phyloP scores from a whole-genome alignment of 805 yeast genomes.

The Saccharomyces eubayanus region DNA sequence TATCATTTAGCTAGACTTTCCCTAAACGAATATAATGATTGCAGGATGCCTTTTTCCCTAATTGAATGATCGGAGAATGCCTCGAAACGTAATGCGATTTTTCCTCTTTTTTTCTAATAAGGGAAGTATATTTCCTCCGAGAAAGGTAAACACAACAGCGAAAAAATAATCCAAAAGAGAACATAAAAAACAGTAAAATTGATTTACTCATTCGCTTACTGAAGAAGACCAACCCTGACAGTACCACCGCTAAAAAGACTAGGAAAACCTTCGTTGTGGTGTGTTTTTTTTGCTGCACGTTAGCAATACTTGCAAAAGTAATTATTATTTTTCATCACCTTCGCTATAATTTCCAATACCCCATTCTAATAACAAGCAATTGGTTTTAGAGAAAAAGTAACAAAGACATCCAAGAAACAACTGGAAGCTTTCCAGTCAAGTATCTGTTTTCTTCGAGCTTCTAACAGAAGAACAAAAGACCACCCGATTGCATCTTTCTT shows the following conservation, averaged over 20 bases:
- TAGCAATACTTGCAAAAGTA: background rate
- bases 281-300: background rate
- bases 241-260: background rate
- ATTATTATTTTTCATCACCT: background rate
- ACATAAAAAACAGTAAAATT: background rate
- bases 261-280: background rate
- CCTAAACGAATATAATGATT: background rate
- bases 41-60: background rate
- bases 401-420: background rate
- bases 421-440: background rate
- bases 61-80: background rate
- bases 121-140: background rate
- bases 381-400: background rate
- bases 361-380: background rate
- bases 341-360: background rate
- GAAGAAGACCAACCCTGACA: background rate
- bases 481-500: background rate
- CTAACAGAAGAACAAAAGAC: background rate
- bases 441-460: background rate
- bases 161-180: background rate
- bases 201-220: background rate
- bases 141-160: background rate
- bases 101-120: background rate
- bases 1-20: background rate
- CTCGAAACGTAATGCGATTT: background rate